Base-by-base conservation (phyloP, 2,329 filamentous ascomycete genomes). In the Beauveria brongniartii region DNA sequence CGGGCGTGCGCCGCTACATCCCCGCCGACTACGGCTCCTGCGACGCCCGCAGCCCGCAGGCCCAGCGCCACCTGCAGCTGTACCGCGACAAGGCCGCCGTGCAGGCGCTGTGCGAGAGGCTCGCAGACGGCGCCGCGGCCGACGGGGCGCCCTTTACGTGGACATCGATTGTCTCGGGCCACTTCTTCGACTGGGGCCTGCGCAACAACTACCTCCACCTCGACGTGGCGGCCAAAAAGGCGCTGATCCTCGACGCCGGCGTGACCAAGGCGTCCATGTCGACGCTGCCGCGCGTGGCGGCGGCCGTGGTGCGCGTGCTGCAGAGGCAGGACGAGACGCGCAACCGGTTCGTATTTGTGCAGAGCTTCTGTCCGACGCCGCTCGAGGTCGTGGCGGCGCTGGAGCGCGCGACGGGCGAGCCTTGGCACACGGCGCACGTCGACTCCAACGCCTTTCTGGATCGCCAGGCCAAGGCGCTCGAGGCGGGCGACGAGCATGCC, bases 1-100 rank as follows among this genome's bases (percentile, higher is more conserved):
- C 83, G 5, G 83, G 84, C 24, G 83, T 88, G 2, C 78, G 82
- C 64, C 78, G 83, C 28, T 86, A 85, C 72, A 75, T 88, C 46
- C 84, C 85, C 2, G 81, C 81, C 16, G 85, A 88, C 65, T 88
- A 80, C 62, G 76, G 75, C 40, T 68, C 70, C 64, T 74, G 72
- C 55, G 73, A 75, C 62, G 71, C 73, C 1, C 66, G 68, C 48
- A 69, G 66, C n/a, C 71, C 71, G 28, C 71, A 77, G 65, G 67
- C 71, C 0, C 70, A 69, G 62, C 66, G 68, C 24, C 62, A 71
- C 3, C 62, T 75, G 22, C 67, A 68, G 59, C 66, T 75, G 1
- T 75, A 74, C 60, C 68, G 71, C 14, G 71, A 72, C 56, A 74
- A 74, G 67, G 67, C 69, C 12, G 59, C 65, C 9, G 72, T 75